A percentile compares a stretch with the other conserved stretches of the same genome.
Evolutionary conservation across 2,329 filamentous ascomycete genomes (phyloP).

Genomic region (Calonectria henricotiae): DNA sequence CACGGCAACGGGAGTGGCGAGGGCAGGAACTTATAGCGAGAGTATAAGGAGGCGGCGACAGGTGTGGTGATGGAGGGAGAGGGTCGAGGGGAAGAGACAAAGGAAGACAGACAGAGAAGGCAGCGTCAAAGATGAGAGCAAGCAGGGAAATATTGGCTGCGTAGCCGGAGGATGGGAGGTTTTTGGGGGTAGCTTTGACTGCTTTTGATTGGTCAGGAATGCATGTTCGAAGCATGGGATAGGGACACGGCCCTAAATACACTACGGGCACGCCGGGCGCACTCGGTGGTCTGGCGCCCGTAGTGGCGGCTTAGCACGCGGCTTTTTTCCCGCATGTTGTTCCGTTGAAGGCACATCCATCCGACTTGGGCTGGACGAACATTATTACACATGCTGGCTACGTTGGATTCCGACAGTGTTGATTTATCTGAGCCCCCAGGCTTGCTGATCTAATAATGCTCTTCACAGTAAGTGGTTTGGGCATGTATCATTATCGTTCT

Average conservation of each 20-base stretch:
- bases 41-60: conserved; percentile 30
- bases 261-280: conserved; percentile 42
- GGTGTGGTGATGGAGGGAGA: conserved; percentile 39
- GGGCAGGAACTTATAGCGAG: conserved; percentile 26
- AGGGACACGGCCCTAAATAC: conserved; percentile 41
- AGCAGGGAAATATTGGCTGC: conserved; percentile 53
- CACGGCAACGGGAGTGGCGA: conserved; percentile 44
- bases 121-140: conserved; percentile 45
- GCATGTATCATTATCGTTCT: not conserved
- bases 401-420: not conserved
- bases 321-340: conserved; percentile 42
- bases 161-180: conserved; percentile 55
- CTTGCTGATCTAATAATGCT: no score
- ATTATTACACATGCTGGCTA: not conserved
- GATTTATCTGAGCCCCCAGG: not conserved
- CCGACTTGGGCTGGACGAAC: not conserved
- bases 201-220: conserved; percentile 46
- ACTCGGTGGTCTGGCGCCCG: conserved; percentile 17
- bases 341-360: not conserved
- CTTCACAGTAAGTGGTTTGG: not conserved
- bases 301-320: conserved; percentile 32
- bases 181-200: conserved; percentile 50
- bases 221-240: conserved; percentile 43
- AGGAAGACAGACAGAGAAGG: conserved; percentile 44
- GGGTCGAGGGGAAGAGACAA: conserved; percentile 34